Percentiles rank a stretch among this genome's conserved stretches.
Evolutionary conservation across 1,284 basidiomycete genomes (phyloP).

Genomic region (Sphaerobolus stellatus): DNA sequence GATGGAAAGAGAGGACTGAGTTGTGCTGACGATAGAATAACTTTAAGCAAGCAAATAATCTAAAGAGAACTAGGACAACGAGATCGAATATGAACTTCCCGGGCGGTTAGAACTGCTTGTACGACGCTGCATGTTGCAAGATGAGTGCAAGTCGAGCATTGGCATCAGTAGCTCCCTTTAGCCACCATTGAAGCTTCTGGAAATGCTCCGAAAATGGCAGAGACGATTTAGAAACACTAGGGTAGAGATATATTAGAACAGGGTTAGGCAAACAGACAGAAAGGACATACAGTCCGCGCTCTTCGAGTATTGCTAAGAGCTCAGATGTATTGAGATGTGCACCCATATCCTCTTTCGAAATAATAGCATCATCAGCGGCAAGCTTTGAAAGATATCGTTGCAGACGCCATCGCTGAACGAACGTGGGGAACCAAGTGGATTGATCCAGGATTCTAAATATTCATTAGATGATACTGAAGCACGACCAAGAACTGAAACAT

Average conservation of each 20-base stretch:
- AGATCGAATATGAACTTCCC: too few species aligned
- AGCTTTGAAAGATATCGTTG: conserved; percentile 54
- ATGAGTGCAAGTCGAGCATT: conserved; percentile 5
- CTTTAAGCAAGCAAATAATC: too few species aligned
- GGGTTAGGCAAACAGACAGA: conserved; percentile 1
- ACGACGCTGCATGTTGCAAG: conserved; percentile 3
- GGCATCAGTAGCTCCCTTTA: conserved; percentile 32
- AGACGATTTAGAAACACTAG: conserved; percentile 13
- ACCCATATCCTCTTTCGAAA: conserved; percentile 50
- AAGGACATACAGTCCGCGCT: conserved; percentile 69
- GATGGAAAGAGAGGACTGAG: too few species aligned
- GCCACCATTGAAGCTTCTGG: conserved; percentile 60
- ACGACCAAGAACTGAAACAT: neutral
- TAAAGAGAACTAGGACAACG: too few species aligned
- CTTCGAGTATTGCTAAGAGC: conserved; percentile 60
- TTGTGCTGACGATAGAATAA: too few species aligned
- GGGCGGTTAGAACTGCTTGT: too few species aligned
- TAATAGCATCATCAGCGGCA: conserved; percentile 56
- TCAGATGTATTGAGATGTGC: conserved; percentile 49
- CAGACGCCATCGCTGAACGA: conserved; percentile 54
- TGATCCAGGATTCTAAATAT: conserved; percentile 41
- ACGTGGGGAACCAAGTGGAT: conserved; percentile 54
- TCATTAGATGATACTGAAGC: neutral
- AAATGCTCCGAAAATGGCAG: conserved; percentile 43
- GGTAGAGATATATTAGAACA: conserved; percentile 8